A percentile compares a stretch with the other conserved stretches of the same genome.
Conservation (phyloP, 1,284 basidiomycete species). For the Moesziomyces sp. region DNA sequence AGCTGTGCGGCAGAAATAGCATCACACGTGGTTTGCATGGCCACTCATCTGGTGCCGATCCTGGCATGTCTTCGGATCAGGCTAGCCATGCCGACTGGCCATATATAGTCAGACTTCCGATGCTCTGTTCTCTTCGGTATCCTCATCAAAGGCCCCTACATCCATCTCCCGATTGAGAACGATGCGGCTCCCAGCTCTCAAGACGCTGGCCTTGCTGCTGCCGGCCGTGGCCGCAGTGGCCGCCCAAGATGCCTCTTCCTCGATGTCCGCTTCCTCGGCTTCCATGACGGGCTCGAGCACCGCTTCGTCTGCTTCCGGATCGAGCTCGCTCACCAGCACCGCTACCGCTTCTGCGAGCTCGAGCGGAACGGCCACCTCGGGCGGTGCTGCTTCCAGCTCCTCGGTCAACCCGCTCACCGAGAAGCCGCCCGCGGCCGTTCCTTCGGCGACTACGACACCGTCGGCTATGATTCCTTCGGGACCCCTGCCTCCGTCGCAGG, state of each 20-base stretch:
- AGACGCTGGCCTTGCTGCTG: slow-evolving; percentile 31
- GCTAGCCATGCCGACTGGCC: background rate
- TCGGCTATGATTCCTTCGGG: slow-evolving; percentile 36
- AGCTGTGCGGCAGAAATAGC: background rate
- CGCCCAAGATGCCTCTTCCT: slow-evolving; percentile 20
- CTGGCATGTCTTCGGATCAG: background rate
- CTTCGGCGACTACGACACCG: slow-evolving; percentile 30
- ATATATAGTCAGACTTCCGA: background rate
- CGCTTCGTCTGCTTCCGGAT: background rate
- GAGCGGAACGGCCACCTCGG: slow-evolving; percentile 6
- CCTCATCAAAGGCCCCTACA: too few species aligned
- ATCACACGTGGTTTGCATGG: background rate
- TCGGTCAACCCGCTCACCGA: slow-evolving; percentile 35
- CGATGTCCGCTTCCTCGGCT: background rate
- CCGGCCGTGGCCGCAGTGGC: slow-evolving; percentile 31
- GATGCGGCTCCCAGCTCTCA: slow-evolving; percentile 29
- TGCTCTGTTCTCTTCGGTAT: too few species aligned
- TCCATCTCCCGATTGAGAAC: background rate
- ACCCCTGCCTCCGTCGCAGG: slow-evolving; percentile 36
- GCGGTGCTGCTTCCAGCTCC: slow-evolving; percentile 18
- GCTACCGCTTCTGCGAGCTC: slow-evolving; percentile 14
- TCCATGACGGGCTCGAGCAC: background rate
- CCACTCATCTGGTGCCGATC: background rate
- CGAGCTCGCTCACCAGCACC: background rate
- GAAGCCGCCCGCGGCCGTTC: slow-evolving; percentile 39